A percentile compares a stretch with the other conserved stretches of the same genome.
These are phyloP conservation scores for Setomelanomma holmii DNA, from an alignment of 2,329 filamentous ascomycete genomes.

Conservation along the genomic window DNA sequence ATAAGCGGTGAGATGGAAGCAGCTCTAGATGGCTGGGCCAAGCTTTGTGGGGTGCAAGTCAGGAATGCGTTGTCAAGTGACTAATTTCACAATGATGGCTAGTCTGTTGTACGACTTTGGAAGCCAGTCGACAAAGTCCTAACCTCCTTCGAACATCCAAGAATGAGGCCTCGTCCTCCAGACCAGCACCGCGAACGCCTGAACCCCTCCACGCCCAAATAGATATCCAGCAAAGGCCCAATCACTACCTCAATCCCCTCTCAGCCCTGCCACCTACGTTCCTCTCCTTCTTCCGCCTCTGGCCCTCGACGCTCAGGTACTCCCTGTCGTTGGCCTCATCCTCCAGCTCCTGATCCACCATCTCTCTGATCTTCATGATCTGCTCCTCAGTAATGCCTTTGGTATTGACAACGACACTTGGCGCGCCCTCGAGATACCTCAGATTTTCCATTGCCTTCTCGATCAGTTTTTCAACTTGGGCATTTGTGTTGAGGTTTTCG, in stretches of 20 bases:
- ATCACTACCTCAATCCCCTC: conserved; percentile 30
- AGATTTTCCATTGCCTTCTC: conserved; percentile 84
- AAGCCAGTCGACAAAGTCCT: too few species aligned
- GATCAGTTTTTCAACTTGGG: conserved; percentile 78
- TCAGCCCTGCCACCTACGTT: conserved; percentile 56
- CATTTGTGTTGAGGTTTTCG: conserved; percentile 79
- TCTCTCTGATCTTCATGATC: conserved; percentile 63
- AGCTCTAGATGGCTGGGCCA: not conserved
- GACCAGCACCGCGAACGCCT: too few species aligned
- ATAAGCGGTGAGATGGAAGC: not conserved
- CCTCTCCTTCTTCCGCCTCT: conserved; percentile 51
- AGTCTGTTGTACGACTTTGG: too few species aligned
- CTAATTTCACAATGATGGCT: too few species aligned
- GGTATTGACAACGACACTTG: conserved; percentile 78
- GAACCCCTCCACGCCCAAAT: too few species aligned
- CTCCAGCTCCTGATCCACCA: conserved; percentile 71
- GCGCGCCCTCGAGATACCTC: conserved; percentile 81
- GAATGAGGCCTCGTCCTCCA: too few species aligned
- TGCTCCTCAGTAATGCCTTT: conserved; percentile 77
- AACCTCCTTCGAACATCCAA: too few species aligned
- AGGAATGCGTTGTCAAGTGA: not conserved
- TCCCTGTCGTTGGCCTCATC: conserved; percentile 69
- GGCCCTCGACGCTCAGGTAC: conserved; percentile 62
- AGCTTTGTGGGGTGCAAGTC: not conserved
- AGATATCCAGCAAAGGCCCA: not conserved